Base-by-base conservation (phyloP, 2,329 filamentous ascomycete species). In the Chaetomiaceae sp. region DNA sequence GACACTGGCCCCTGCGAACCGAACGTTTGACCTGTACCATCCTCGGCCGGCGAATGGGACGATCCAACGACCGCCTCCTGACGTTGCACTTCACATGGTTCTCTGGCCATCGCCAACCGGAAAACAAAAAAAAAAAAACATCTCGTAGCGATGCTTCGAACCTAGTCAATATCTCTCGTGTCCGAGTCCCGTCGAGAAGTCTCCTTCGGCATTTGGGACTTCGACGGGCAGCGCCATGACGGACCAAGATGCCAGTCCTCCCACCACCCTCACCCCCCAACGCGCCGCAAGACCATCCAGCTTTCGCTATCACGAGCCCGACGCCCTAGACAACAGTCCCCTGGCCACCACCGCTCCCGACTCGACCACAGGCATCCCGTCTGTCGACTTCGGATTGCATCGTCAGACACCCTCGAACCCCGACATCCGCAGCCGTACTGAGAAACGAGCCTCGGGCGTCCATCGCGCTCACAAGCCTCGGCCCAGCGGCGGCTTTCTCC, bases 401-500 rank as follows among this genome's bases (percentile, higher is more conserved):
- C 27, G 18, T 20, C 57, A 53, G 32, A 51, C 43, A 41, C 54
- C 48, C 4, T 27, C 56, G 25, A 46, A 40, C 13, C 29, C 49
- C 8, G 51, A 48, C 30, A 48, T 21, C 36, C 46, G 46, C n/a
- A 45, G 42, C 37, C 46, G 54, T 37, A 58, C 54, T 55, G 56
- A 60, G 14, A 53, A 54, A 14, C 61, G 62, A 18, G 57, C 49
- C 29, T 57, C 60, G 3, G 54, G 50, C 47, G 29, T 44, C 50
- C 56, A 58, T 32, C 69, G 65, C 42, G 59, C 69, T 37, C 68
- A 74, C 48, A 78, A 73, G 61, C 67, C 71, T 27, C 71, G 75
- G 14, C 69, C 75, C 5, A 73, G 69, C 57, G 75, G 77, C 42
- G 75, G 73, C 7, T 82, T 82, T 60, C 69, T 81, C 47, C 69